Conservation (phyloP, 768 basidiomycete genomes). For the Lanmaoa rubissima region DNA sequence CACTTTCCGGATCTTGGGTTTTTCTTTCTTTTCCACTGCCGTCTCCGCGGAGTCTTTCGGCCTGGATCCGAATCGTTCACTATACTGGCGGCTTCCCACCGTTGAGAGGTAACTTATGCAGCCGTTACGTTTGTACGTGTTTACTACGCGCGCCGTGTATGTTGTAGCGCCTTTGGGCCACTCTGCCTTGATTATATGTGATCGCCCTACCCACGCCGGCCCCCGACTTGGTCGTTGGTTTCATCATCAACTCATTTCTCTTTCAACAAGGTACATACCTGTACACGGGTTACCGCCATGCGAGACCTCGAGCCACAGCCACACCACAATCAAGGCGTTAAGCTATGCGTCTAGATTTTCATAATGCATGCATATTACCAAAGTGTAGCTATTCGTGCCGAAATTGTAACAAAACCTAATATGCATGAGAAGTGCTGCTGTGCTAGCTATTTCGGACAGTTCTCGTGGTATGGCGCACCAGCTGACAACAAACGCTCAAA, state of each 20-base stretch:
- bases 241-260: background rate
- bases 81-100: slow-evolving; percentile 7
- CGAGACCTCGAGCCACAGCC: background rate
- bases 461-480: background rate
- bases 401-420: background rate
- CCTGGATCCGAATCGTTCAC: background rate
- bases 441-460: no score
- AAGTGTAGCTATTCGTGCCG: no score
- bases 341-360: background rate
- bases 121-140: slow-evolving; percentile 8
- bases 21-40: background rate
- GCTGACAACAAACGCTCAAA: background rate
- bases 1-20: background rate
- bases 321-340: background rate
- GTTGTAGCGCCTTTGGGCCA: background rate
- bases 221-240: background rate
- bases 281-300: background rate
- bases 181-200: slow-evolving; percentile 1
- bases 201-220: slow-evolving; percentile 3
- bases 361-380: no score
- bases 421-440: no score
- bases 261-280: background rate
- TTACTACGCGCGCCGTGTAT: background rate
- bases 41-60: slow-evolving; percentile 13
- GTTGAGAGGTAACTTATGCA: background rate